Evolutionary conservation across 192 early-diverging fungal genomes (phyloP), one percentile per base, ranked within the genome.

Genomic region (Linnemannia elongata): DNA sequence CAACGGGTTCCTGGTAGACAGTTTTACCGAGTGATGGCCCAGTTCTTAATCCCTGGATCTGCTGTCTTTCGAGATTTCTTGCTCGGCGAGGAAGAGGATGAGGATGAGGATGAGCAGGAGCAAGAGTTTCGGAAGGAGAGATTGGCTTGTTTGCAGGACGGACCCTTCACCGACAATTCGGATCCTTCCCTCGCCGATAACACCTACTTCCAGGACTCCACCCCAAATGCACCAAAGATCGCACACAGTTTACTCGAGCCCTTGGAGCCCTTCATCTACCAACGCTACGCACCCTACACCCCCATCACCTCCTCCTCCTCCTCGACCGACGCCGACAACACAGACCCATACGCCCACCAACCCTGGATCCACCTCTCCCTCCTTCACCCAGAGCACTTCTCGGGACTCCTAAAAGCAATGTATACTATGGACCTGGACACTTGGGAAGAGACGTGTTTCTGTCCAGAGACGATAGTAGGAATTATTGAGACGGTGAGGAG

Each of bases 31-130:
- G 57, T 77, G 33, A 77, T 82, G 55, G 70, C 35, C 22, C 81
- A 82, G 35, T 82, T 82, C 69, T 2, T 82, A 8, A 74, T 72
- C 47, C 75, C 81, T 5, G 81, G 69, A 30, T 82, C 81, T 22
- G 69, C 81, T 0, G 22, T 82, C 81, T 77, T 82, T 72, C 75
- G 75, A 12, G 81, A 82, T 30, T 47, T 74, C 42, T 68, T 80
- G 35, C 20, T n/a, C 2, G 35, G 38, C 22, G 38, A 38, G 70
- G 22, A 17, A 55, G 38, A 71, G 3, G n/a, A 72, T 1, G 42
- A 74, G 10, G 33, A 68, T 0, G 66, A 68, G 15, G 63, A 33
- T 12, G 35, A 41, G 39, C 45, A 42, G 22, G 44, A 33, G 17
- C 2, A 49, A 30, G 30, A 33, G 60, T 66, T 66, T 33, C 60